Evolutionary conservation across 2,329 filamentous ascomycete species (phyloP).

Genomic region (Pyrenophora teres): DNA sequence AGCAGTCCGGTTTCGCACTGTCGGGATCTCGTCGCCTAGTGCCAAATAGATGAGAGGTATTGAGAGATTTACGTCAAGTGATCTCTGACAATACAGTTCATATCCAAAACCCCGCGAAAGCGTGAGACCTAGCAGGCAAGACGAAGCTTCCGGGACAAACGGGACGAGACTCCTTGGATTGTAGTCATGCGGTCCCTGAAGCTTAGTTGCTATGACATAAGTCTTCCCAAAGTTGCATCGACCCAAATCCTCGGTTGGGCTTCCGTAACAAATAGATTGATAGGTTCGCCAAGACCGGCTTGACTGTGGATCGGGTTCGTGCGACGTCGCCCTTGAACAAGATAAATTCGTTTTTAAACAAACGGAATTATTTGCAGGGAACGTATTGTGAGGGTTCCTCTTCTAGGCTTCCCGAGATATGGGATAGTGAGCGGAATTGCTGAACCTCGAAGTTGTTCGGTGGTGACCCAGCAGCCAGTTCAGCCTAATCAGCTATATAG

Average conservation of each 20-base stretch:
- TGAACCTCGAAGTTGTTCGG: conserved; percentile 4
- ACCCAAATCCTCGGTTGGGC: conserved; percentile 26
- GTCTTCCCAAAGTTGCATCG: conserved; percentile 28
- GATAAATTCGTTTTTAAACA: background rate
- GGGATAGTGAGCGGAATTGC: background rate
- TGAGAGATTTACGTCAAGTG: conserved; percentile 4
- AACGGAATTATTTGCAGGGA: too few species aligned
- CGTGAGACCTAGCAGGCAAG: conserved; percentile 8
- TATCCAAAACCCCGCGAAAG: conserved; percentile 5
- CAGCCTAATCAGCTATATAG: conserved; percentile 36
- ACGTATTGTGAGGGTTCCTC: too few species aligned
- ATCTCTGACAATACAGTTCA: conserved; percentile 15
- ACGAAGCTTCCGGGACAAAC: conserved; percentile 38
- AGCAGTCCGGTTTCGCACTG: background rate
- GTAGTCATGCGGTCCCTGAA: conserved; percentile 25
- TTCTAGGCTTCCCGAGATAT: background rate
- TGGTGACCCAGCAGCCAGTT: conserved; percentile 22
- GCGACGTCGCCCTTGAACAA: background rate
- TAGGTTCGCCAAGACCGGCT: conserved; percentile 9
- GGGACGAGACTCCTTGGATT: conserved; percentile 41
- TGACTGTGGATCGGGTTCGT: conserved; percentile 4
- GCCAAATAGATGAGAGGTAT: background rate
- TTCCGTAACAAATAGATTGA: conserved; percentile 15
- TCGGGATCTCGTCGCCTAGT: background rate
- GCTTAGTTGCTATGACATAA: conserved; percentile 23